Evolutionary conservation across 768 basidiomycete species (phyloP).

Genomic region (Tylopilus subfusipes): DNA sequence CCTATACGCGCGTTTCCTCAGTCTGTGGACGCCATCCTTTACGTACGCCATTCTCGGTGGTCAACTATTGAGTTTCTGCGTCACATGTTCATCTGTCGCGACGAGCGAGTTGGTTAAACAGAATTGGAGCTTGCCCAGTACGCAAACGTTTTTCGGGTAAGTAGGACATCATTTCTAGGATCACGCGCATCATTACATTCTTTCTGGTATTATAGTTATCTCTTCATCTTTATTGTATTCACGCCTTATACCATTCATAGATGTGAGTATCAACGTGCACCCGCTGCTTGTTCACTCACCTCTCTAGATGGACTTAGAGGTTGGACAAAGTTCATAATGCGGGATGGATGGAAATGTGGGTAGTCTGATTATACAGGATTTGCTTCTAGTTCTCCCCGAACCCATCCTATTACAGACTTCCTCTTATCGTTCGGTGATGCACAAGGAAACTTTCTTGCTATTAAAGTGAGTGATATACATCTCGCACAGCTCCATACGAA

Average conservation of each 20-base stretch:
- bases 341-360: constrained; percentile 90
- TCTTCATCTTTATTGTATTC: constrained; percentile 65
- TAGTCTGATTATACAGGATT: background rate
- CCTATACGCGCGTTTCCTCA: constrained; percentile 18
- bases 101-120: constrained; percentile 68
- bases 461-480: constrained; percentile 47
- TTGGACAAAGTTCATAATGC: constrained; percentile 66
- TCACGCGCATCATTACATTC: background rate
- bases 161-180: constrained; percentile 25
- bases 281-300: background rate
- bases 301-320: constrained; percentile 70
- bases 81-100: constrained; percentile 45
- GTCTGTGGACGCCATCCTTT: constrained; percentile 30
- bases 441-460: constrained; percentile 80
- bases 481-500: background rate
- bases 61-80: constrained; percentile 21
- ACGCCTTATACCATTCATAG: constrained; percentile 89
- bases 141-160: constrained; percentile 77
- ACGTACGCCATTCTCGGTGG: constrained; percentile 27
- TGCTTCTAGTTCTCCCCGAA: background rate
- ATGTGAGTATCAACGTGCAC: constrained; percentile 46
- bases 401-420: constrained; percentile 48
- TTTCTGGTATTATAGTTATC: constrained; percentile 49
- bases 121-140: constrained; percentile 71
- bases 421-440: constrained; percentile 79